These are phyloP conservation scores for Erythrophleum ivorense DNA, from an alignment of 331 rosid species.

Conservation along the genomic window DNA sequence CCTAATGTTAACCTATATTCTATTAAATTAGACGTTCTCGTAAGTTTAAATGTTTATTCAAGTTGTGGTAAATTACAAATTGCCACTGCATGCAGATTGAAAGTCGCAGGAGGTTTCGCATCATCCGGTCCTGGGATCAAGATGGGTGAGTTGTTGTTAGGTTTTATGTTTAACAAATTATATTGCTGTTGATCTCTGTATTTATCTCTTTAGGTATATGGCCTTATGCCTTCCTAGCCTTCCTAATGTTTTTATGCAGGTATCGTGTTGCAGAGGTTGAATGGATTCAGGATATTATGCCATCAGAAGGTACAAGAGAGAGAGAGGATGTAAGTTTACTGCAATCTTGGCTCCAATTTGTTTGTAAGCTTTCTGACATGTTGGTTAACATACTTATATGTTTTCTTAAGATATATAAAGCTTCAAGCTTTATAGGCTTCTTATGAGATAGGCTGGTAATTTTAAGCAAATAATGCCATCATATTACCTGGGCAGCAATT, in stretches of 20 bases:
- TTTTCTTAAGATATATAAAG: conserved; percentile 5
- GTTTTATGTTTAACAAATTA: conserved; percentile 26
- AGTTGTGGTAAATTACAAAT: conserved; percentile 11
- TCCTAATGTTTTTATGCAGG: conserved; percentile 53
- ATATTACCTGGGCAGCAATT: conserved; percentile 17
- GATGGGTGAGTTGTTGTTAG: conserved; percentile 76
- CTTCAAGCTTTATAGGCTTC: conserved; percentile 18
- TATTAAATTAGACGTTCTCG: not conserved
- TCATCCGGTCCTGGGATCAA: conserved; percentile 83
- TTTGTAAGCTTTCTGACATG: conserved; percentile 19
- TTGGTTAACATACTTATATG: conserved; percentile 7
- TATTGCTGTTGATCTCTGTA: conserved; percentile 3
- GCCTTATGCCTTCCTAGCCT: conserved; percentile 26
- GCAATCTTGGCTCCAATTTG: conserved; percentile 32
- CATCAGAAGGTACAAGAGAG: conserved; percentile 74
- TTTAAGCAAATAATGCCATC: conserved; percentile 6
- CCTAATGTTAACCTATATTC: not conserved
- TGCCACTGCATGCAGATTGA: conserved; percentile 68
- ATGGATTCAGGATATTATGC: conserved; percentile 77
- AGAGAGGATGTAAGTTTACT: conserved; percentile 66
- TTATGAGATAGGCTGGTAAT: conserved; percentile 25
- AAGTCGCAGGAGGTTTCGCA: conserved; percentile 84
- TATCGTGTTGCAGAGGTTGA: conserved; percentile 96
- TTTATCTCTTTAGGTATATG: conserved; percentile 25
- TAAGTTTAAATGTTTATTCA: not conserved